A percentile compares a stretch with the other conserved stretches of the same genome.
phyloP scores from a whole-genome alignment of 257 asterid species.

The Solanum pennellii region DNA sequence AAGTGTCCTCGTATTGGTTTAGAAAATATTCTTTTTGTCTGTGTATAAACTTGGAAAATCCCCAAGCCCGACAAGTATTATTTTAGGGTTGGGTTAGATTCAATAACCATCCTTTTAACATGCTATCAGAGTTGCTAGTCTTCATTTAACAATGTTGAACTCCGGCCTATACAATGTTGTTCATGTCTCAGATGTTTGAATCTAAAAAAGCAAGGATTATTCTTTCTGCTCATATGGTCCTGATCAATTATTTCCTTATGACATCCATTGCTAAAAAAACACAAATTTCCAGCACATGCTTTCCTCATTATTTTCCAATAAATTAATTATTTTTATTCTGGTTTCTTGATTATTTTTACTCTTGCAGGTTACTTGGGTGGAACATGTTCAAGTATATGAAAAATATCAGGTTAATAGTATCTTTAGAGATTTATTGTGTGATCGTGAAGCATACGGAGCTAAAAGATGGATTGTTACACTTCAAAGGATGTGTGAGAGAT shows the following conservation, averaged over 20 bases:
- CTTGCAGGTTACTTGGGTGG: slow-evolving; percentile 65
- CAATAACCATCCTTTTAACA: background rate
- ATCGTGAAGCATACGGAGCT: slow-evolving; percentile 61
- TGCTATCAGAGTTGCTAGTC: background rate
- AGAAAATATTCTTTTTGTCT: background rate
- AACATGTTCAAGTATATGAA: slow-evolving; percentile 70
- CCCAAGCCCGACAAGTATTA: background rate
- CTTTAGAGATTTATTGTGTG: slow-evolving; percentile 41
- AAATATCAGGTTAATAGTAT: slow-evolving; percentile 35
- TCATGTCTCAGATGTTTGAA: background rate
- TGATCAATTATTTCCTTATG: background rate
- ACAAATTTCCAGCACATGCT: background rate
- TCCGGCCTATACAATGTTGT: background rate
- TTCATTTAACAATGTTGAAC: background rate
- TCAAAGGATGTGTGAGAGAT: slow-evolving; percentile 55
- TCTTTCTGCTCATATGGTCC: background rate
- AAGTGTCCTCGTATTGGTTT: background rate
- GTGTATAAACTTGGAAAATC: background rate
- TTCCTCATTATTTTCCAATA: background rate
- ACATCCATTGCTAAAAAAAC: background rate
- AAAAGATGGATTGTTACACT: slow-evolving; percentile 53
- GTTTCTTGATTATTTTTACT: background rate
- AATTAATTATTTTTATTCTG: background rate
- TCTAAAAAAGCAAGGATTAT: background rate
- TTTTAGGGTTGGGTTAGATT: background rate